phyloP scores from a whole-genome alignment of 2,329 filamentous ascomycete genomes.

The Juglanconis oblonga region DNA sequence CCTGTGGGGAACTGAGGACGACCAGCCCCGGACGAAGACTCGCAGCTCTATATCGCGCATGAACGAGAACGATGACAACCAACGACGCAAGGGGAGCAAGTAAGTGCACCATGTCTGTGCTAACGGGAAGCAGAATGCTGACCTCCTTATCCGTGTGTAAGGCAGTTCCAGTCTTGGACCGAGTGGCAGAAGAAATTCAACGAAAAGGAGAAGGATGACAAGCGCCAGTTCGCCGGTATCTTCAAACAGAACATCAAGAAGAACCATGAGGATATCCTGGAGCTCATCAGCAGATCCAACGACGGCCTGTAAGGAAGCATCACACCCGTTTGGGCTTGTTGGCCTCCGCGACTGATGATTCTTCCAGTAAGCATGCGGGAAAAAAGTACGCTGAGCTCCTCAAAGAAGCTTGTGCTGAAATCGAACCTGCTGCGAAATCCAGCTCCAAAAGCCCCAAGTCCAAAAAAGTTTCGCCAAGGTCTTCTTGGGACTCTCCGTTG shows the following conservation, averaged over 20 bases:
- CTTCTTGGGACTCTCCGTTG: slow-evolving; percentile 20
- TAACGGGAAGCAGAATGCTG: not conserved
- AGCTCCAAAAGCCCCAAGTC: not conserved
- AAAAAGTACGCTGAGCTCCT: slow-evolving; percentile 11
- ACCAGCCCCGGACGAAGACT: slow-evolving; percentile 7
- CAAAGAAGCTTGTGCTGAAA: not conserved
- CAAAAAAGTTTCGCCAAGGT: not conserved
- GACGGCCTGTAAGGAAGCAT: slow-evolving; percentile 27
- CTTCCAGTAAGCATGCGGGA: not conserved
- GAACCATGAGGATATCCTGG: slow-evolving; percentile 19
- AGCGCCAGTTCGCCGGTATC: slow-evolving; percentile 20
- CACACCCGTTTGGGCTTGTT: not conserved
- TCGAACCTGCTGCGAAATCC: not conserved
- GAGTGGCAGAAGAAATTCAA: slow-evolving; percentile 18
- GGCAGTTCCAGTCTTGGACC: slow-evolving; percentile 9
- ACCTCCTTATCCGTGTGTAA: not conserved
- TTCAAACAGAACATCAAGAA: slow-evolving; percentile 13
- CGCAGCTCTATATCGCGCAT: not conserved
- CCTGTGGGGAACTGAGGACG: not conserved
- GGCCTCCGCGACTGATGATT: not conserved
- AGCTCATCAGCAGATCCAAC: slow-evolving; percentile 24
- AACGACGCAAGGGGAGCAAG: not conserved
- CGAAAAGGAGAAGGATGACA: slow-evolving; percentile 22
- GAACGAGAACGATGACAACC: not conserved
- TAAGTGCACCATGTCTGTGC: not conserved